Evolutionary conservation across 2,329 filamentous ascomycete species (phyloP).

Genomic region (Colletotrichum sp.): DNA sequence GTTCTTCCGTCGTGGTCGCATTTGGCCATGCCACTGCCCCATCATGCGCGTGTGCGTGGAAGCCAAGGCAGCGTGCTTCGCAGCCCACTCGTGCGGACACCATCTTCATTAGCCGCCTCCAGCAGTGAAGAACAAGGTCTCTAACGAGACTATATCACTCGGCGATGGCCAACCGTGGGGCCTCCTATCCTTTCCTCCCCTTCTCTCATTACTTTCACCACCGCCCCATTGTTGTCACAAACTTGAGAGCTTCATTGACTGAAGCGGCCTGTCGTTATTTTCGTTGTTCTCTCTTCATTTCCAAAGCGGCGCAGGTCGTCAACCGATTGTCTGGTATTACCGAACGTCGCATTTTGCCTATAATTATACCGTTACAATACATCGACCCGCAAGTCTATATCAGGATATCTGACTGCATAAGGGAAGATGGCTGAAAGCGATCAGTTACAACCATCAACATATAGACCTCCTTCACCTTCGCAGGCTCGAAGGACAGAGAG

Average conservation of each 20-base stretch:
- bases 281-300: slow-evolving; percentile 21
- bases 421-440: slow-evolving; percentile 53
- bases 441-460: slow-evolving; percentile 44
- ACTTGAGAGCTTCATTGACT: slow-evolving; percentile 47
- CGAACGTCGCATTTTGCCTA: slow-evolving; percentile 13
- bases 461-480: slow-evolving; percentile 56
- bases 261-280: slow-evolving; percentile 47
- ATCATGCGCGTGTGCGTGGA: neutral
- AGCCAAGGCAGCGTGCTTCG: neutral
- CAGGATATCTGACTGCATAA: slow-evolving; percentile 33
- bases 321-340: slow-evolving; percentile 18
- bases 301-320: slow-evolving; percentile 41
- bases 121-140: neutral
- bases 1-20: neutral
- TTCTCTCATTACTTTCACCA: slow-evolving; percentile 26
- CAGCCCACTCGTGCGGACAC: slow-evolving; percentile 12
- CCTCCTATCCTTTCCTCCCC: neutral
- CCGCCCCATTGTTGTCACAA: slow-evolving; percentile 7
- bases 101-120: slow-evolving; percentile 11
- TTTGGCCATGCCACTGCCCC: neutral
- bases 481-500: slow-evolving; percentile 59
- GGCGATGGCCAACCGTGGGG: slow-evolving; percentile 3
- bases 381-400: slow-evolving; percentile 14
- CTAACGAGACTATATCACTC: slow-evolving; percentile 17
- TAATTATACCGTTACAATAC: slow-evolving; percentile 9